Base-by-base conservation (phyloP, 352 stramenopile genomes). In the Pythium dissimile region DNA sequence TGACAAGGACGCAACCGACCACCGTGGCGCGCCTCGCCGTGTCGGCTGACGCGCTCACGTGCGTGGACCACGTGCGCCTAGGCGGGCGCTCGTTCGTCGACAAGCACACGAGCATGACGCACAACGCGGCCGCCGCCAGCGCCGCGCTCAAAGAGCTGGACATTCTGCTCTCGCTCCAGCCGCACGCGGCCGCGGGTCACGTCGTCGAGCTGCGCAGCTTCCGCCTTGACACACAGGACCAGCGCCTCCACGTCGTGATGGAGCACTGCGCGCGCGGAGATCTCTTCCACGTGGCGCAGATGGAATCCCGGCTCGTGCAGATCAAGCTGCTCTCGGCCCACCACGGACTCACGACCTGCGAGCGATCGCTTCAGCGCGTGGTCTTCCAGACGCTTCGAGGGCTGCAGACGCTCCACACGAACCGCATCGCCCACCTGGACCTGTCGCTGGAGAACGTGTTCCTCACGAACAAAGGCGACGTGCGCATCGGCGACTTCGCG, bases 401-500 rank as follows among this genome's bases (percentile, higher is more conserved):
- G 11, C 86, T 98, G 0, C 72, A 83, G 8, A 89, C 86, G 37
- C 77, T 98, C 3, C 93, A 98, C 64, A 71, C 55, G 4, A 53
- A 69, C 21, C 85, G 81, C 54, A 94, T 98, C 56, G 92, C 80
- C 32, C 93, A 98, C 71, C 77, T 96, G 47, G 94, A 98, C 64
- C 54, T 98, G 31, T 98, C 96, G 48, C 79, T 97, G 9, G 94
- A 98, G 65, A 98, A 98, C 65, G 82, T 97, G 68, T 89, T 98
- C 35, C 57, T 98, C 24, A 94, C 89, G 26, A 84, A 81, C 23
- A 77, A 75, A 5, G 88, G 88, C 30, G 75, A 91, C 32, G 71
- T 77, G 16, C 79, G 84, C 23, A 52, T 98, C 7, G 94, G 93
- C 34, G 94, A 98, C 67, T 89, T 98, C 68, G 94, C 89, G 21